Conservation (phyloP, 257 asterid genomes). For the Solanum infundibuliforme region DNA sequence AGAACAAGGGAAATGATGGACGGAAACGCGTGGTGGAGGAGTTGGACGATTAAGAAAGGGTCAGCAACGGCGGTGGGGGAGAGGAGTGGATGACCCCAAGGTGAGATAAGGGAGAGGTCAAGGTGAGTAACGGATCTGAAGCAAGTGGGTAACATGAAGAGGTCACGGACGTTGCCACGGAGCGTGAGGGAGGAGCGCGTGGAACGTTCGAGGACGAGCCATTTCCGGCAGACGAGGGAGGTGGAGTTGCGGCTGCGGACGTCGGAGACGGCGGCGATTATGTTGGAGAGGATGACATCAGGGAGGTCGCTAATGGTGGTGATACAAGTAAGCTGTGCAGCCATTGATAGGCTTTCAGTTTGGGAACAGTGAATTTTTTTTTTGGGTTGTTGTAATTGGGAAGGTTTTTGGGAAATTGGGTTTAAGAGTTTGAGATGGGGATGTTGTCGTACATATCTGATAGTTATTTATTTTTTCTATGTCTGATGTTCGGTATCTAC, state of each 20-base stretch:
- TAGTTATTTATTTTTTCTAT: background rate
- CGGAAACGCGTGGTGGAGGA: slow-evolving; percentile 65
- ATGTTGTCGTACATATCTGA: background rate
- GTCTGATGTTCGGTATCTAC: too few species aligned
- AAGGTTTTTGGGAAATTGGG: background rate
- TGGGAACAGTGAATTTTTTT: background rate
- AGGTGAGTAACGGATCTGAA: slow-evolving; percentile 53
- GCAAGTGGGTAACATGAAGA: slow-evolving; percentile 48
- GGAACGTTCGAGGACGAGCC: slow-evolving; percentile 56
- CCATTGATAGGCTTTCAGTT: background rate
- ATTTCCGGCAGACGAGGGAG: slow-evolving; percentile 59
- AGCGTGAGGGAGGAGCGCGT: slow-evolving; percentile 69
- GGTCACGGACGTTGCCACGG: slow-evolving; percentile 74
- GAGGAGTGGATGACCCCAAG: slow-evolving; percentile 75
- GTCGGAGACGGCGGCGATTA: slow-evolving; percentile 59
- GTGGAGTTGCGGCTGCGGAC: slow-evolving; percentile 79
- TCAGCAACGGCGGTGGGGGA: slow-evolving; percentile 3
- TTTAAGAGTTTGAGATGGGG: background rate
- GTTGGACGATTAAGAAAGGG: slow-evolving; percentile 39
- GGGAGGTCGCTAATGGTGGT: slow-evolving; percentile 58
- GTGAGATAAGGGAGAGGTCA: slow-evolving; percentile 79
- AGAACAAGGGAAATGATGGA: slow-evolving; percentile 36
- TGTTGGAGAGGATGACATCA: slow-evolving; percentile 54
- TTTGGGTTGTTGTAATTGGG: background rate
- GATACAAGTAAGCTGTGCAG: slow-evolving; percentile 1